Evolutionary conservation across 306 rosid genomes (phyloP).

Genomic region (Oxytropis ochrocephala): DNA sequence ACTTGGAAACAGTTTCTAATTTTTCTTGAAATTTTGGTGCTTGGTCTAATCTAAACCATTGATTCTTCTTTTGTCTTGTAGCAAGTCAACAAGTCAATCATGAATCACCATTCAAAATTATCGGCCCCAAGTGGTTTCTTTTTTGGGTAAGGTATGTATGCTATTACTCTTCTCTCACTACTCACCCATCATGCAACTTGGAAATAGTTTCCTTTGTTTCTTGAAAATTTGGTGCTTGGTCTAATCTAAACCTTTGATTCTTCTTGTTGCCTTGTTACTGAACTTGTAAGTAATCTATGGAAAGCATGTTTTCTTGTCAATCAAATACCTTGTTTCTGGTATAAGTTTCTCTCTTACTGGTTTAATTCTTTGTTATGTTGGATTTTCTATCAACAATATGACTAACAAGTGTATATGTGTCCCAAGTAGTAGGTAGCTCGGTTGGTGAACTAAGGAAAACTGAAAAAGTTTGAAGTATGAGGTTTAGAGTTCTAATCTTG

Average conservation of each 20-base stretch:
- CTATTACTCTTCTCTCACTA: too few species aligned
- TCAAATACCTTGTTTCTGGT: conserved; percentile 42
- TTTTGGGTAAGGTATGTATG: too few species aligned
- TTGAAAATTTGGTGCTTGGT: neutral
- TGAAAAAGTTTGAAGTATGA: too few species aligned
- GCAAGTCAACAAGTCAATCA: neutral
- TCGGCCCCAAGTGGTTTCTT: too few species aligned
- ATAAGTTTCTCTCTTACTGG: conserved; percentile 33
- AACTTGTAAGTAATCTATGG: neutral
- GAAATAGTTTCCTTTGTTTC: too few species aligned
- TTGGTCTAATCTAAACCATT: neutral
- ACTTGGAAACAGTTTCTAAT: neutral
- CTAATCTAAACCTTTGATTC: neutral
- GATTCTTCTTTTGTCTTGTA: neutral
- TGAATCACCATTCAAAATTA: too few species aligned
- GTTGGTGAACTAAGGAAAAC: too few species aligned
- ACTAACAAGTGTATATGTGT: neutral
- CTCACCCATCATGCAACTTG: too few species aligned
- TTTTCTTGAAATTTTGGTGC: neutral
- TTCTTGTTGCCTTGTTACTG: neutral
- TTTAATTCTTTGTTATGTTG: conserved; percentile 39
- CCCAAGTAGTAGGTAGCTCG: too few species aligned
- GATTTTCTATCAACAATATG: conserved; percentile 26
- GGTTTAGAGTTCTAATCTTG: too few species aligned
- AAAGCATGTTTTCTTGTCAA: conserved; percentile 25